A percentile compares a stretch with the other conserved stretches of the same genome.
These are phyloP conservation scores for Termitomyces sp. DNA, from an alignment of 768 basidiomycete genomes.

Conservation along the genomic window DNA sequence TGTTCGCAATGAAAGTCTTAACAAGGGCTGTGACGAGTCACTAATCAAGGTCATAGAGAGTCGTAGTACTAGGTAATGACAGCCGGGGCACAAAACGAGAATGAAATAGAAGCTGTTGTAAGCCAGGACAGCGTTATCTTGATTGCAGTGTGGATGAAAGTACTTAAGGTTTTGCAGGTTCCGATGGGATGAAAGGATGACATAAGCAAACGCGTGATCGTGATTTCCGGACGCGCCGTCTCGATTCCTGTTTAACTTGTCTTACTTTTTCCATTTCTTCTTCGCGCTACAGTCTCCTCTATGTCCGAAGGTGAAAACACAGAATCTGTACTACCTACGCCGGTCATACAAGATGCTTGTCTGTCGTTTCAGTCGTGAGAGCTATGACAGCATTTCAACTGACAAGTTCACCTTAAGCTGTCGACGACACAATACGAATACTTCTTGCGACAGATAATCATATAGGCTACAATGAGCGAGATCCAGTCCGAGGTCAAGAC, in stretches of 20 bases:
- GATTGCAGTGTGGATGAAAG: no score
- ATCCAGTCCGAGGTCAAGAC: conserved; percentile 92
- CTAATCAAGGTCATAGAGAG: no score
- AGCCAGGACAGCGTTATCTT: no score
- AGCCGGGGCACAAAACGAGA: no score
- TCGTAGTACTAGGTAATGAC: no score
- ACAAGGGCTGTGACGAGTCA: no score
- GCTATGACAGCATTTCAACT: conserved; percentile 3
- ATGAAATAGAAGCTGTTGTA: no score
- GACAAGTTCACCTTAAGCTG: conserved; percentile 29
- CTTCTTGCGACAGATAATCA: conserved; percentile 95
- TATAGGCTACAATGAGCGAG: conserved; percentile 91
- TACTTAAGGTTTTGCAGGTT: no score
- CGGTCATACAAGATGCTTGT: conserved; percentile 35
- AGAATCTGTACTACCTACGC: conserved; percentile 23
- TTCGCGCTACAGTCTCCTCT: background rate
- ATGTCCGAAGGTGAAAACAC: conserved; percentile 23
- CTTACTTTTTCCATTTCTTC: background rate
- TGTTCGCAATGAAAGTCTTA: no score
- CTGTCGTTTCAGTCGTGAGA: conserved; percentile 24
- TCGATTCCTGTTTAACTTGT: background rate
- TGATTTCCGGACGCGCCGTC: conserved; percentile 8
- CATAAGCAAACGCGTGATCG: conserved; percentile 3
- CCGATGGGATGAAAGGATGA: background rate
- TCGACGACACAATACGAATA: conserved; percentile 71